phyloP scores from a whole-genome alignment of 345 rosid genomes.

The Cardiospermum halicacabum region DNA sequence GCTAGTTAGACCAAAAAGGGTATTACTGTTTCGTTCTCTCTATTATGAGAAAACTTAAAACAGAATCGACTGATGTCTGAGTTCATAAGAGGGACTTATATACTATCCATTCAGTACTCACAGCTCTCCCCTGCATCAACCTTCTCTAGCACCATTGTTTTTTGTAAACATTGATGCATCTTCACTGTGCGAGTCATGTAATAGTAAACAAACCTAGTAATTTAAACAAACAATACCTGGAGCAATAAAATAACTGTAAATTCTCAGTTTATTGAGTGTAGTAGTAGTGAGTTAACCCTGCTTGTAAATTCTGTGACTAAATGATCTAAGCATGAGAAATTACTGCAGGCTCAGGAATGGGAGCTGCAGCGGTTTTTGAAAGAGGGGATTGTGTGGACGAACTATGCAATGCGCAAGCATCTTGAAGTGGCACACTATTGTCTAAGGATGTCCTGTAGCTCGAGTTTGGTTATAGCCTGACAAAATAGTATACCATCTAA shows the following conservation, averaged over 20 bases:
- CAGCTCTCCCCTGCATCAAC: neutral
- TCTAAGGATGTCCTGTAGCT: conserved; percentile 36
- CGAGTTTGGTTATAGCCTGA: neutral
- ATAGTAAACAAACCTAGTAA: too few species aligned
- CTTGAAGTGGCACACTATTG: conserved; percentile 25
- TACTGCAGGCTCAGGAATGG: conserved; percentile 70
- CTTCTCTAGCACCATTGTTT: too few species aligned
- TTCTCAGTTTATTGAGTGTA: too few species aligned
- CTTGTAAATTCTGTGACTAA: too few species aligned
- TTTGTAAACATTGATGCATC: neutral
- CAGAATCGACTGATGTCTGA: neutral
- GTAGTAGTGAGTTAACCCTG: too few species aligned
- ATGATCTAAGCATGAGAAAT: neutral
- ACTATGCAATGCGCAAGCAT: conserved; percentile 37
- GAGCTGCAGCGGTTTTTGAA: conserved; percentile 89
- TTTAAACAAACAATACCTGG: neutral
- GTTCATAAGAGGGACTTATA: neutral
- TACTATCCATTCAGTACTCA: neutral
- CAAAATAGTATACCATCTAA: neutral
- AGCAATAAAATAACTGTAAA: too few species aligned
- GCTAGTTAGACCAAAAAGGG: neutral
- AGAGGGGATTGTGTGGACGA: conserved; percentile 68
- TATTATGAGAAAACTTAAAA: neutral
- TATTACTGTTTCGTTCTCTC: neutral
- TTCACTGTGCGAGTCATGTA: neutral